phyloP scores from a whole-genome alignment of 148 eudicot species.

The Hydrangea macrophylla region DNA sequence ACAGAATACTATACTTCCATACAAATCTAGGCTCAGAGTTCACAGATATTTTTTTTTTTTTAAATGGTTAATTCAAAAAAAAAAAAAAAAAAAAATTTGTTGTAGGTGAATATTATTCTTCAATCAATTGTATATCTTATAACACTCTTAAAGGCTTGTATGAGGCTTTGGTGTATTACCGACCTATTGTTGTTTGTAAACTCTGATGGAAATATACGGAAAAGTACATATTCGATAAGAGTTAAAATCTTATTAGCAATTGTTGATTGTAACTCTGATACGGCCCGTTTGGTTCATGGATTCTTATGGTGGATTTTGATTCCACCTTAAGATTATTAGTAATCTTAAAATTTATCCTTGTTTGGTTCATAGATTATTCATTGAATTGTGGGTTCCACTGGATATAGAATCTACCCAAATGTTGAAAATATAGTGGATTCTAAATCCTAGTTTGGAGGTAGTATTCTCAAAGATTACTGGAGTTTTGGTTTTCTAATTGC shows the following conservation, averaged over 20 bases:
- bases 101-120: neutral
- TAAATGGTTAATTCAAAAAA: too few species aligned
- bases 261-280: too few species aligned
- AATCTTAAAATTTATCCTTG: too few species aligned
- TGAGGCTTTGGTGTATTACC: neutral
- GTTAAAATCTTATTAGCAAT: neutral
- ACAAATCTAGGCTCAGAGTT: neutral
- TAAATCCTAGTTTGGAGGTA: too few species aligned
- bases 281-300: too few species aligned
- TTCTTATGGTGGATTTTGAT: neutral
- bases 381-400: too few species aligned
- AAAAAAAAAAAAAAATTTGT: neutral
- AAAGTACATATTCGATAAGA: neutral
- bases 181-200: neutral
- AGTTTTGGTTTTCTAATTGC: too few species aligned
- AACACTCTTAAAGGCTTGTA: neutral
- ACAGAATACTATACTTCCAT: neutral
- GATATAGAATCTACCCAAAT: too few species aligned
- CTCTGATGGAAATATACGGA: neutral
- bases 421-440: too few species aligned
- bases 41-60: neutral
- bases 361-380: too few species aligned
- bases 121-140: neutral
- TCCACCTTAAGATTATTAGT: too few species aligned
- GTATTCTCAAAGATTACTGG: too few species aligned